Base-by-base conservation (phyloP, 345 rosid genomes). In the Hevea brasiliensis region DNA sequence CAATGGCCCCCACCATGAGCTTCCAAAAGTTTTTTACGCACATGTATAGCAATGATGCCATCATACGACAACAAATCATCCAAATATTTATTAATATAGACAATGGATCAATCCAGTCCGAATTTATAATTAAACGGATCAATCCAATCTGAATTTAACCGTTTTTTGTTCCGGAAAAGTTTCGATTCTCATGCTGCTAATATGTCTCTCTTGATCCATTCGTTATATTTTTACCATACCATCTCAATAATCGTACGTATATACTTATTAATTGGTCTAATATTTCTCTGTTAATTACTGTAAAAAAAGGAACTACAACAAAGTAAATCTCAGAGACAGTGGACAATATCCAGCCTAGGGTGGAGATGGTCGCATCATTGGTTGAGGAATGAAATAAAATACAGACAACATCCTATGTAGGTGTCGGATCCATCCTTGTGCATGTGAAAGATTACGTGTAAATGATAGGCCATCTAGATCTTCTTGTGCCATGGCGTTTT, bases 1-100 rank as follows among this genome's bases (percentile, higher is more conserved):
- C 77, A 27, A 7, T 44, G 62, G 76, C 29, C 50, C 78, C 79
- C 67, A 54, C 73, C 61, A 9, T 54, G 14, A 23, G 40, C 47
- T 62, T 17, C 48, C 37, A 27, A 44, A 27, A 26, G 23, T 51
- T 61, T 73, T 70, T 21, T 21, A 11, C 58, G 74, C 82, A 72
- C 80, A 67, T 75, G 80, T 45, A 68, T 40, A 41, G 70, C 67
- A 72, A 69, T 65, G 72, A 79, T 71, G 78, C 47, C 18, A 21
- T 61, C 45, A 10, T 29, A 2, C 65, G 10, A 45, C 13, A 17
- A 44, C 20, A 11, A 0, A 15, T 9, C 3, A 8, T 3, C 12
- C 12, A 48, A 48, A 48, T 48, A 12, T 48, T 48, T 48, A 18
- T 48, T 48, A 12, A 48, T 14, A 14, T 8, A 8, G 4, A 58